Conservation (phyloP, 1,284 basidiomycete genomes). For the Sporisorium reilianum region DNA sequence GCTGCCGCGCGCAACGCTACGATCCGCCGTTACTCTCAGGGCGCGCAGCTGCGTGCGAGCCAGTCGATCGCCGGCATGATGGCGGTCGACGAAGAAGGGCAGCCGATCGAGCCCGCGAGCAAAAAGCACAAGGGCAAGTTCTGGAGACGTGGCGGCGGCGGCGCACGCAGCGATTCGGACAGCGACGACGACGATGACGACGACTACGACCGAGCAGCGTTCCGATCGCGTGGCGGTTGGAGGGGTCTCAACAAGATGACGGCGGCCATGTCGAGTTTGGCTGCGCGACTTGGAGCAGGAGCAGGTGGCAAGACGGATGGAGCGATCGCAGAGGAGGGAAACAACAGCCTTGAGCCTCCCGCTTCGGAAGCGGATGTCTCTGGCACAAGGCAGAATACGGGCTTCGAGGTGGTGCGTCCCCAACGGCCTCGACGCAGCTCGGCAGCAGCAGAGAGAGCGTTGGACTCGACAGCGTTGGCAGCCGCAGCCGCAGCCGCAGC, state of each 20-base stretch:
- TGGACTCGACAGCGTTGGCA: slow-evolving; percentile 45
- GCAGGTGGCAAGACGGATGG: slow-evolving; percentile 15
- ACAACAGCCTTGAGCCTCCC: slow-evolving; percentile 49
- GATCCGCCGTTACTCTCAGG: slow-evolving; percentile 38
- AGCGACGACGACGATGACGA: slow-evolving; percentile 40
- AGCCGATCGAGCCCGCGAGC: slow-evolving; percentile 22
- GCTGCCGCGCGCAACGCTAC: slow-evolving; percentile 41
- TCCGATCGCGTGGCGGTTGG: slow-evolving; percentile 48
- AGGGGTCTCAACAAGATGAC: slow-evolving; percentile 59
- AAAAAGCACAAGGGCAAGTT: slow-evolving; percentile 41
- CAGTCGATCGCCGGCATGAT: slow-evolving; percentile 50
- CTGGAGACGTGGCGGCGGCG: slow-evolving; percentile 39
- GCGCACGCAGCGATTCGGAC: slow-evolving; percentile 29
- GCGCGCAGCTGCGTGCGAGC: slow-evolving; percentile 35
- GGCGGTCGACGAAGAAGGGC: slow-evolving; percentile 49
- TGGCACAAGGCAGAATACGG: slow-evolving; percentile 24
- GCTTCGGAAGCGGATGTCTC: slow-evolving; percentile 32
- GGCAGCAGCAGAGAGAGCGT: slow-evolving; percentile 23
- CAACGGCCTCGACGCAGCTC: slow-evolving; percentile 33
- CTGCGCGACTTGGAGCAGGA: slow-evolving; percentile 29
- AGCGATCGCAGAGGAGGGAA: slow-evolving; percentile 17
- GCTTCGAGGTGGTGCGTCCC: slow-evolving; percentile 57
- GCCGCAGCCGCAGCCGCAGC: slow-evolving; percentile 16
- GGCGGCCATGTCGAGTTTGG: slow-evolving; percentile 44
- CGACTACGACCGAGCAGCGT: slow-evolving; percentile 19